Evolutionary conservation across 257 asterid species (phyloP).

Genomic region (Solanum ossicruentum): DNA sequence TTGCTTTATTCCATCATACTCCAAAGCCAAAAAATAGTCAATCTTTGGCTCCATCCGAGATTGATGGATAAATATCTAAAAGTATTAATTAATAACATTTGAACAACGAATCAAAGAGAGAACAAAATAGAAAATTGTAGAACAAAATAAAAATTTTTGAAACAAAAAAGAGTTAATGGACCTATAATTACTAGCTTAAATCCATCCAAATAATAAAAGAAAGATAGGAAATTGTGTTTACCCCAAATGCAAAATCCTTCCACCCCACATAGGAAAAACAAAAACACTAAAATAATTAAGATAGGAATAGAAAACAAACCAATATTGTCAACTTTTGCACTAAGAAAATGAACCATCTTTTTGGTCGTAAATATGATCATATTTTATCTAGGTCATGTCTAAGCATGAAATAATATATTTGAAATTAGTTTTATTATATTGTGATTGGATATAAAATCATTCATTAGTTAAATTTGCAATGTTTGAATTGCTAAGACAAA

Average conservation of each 20-base stretch:
- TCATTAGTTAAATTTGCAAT: background rate
- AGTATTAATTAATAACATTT: background rate
- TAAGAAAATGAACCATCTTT: background rate
- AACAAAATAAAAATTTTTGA: background rate
- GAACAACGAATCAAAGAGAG: background rate
- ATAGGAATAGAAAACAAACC: background rate
- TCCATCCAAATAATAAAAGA: background rate
- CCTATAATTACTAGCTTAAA: background rate
- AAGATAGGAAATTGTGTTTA: background rate
- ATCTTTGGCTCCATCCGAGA: no score
- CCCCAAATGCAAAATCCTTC: background rate
- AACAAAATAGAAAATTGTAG: background rate
- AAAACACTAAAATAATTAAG: background rate
- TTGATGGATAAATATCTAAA: no score
- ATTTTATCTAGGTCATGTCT: background rate
- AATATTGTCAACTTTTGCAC: background rate
- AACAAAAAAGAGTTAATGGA: no score
- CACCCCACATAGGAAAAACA: background rate
- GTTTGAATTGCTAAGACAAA: background rate
- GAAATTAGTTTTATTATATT: background rate
- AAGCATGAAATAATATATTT: background rate
- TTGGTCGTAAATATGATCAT: background rate
- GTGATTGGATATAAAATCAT: background rate
- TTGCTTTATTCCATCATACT: no score
- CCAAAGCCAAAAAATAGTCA: no score